Conservation (phyloP, 2,329 filamentous ascomycete species). For the Aspergillus fijiensis region DNA sequence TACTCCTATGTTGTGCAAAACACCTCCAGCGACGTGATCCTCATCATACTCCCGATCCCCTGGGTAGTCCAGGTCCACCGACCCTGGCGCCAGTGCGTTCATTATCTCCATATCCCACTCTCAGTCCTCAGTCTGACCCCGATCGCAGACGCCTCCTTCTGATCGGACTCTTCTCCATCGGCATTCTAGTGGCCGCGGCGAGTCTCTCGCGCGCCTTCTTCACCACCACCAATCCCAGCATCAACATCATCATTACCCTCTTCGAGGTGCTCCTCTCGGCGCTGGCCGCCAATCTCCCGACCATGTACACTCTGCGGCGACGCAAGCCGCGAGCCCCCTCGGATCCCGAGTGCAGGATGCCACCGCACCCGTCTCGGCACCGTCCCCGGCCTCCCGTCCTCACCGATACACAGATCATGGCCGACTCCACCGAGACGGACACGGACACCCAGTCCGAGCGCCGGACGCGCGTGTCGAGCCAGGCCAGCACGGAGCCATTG, state of each 20-base stretch:
- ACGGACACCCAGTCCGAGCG: neutral
- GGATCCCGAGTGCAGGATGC: neutral
- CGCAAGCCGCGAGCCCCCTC: neutral
- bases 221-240: neutral
- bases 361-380: neutral
- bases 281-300: neutral
- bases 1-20: conserved; percentile 2
- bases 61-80: conserved; percentile 11
- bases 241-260: neutral
- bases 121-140: too few species aligned
- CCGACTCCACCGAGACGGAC: neutral
- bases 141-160: conserved; percentile 7
- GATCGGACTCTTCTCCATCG: conserved; percentile 11
- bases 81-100: conserved; percentile 6
- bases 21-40: conserved; percentile 8
- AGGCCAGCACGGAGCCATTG: neutral
- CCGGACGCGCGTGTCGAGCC: neutral
- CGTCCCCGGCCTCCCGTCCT: neutral
- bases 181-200: neutral
- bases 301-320: neutral
- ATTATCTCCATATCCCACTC: too few species aligned
- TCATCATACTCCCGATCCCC: conserved; percentile 13
- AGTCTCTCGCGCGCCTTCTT: neutral
- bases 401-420: neutral
- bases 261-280: neutral